Percentiles rank a stretch among this genome's conserved stretches.
phyloP scores from a whole-genome alignment of 805 yeast genomes.

The Candida silvicultrix region DNA sequence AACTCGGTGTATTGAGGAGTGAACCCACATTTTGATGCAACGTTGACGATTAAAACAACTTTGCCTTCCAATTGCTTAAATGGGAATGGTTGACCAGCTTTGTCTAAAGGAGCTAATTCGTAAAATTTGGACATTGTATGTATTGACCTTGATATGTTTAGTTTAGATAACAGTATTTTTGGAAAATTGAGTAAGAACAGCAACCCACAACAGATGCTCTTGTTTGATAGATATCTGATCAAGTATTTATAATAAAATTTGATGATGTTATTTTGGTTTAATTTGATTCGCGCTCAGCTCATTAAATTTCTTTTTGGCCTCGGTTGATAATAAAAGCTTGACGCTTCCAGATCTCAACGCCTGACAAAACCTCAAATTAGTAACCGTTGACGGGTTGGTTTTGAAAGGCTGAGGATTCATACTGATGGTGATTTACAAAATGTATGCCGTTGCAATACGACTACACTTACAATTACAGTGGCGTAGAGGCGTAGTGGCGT shows the following conservation, averaged over 20 bases:
- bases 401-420: no score
- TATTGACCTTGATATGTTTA: background rate
- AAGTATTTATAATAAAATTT: background rate
- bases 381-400: no score
- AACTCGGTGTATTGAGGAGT: conserved; percentile 76
- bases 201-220: no score
- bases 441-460: no score
- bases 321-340: background rate
- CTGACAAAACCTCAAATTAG: no score
- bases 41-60: conserved; percentile 78
- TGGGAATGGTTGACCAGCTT: conserved; percentile 50
- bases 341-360: background rate
- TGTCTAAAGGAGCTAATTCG: conserved; percentile 59
- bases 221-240: background rate
- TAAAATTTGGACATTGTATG: conserved; percentile 51
- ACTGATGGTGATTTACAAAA: no score
- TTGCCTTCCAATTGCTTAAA: conserved; percentile 65
- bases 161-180: no score
- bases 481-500: no score
- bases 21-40: conserved; percentile 83
- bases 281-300: background rate
- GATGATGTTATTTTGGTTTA: background rate
- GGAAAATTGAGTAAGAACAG: no score
- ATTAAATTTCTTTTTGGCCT: background rate
- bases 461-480: no score